Evolutionary conservation across 352 stramenopile genomes (phyloP), one percentile per base, ranked within the genome.

Genomic region (Aphanomyces euteiches): DNA sequence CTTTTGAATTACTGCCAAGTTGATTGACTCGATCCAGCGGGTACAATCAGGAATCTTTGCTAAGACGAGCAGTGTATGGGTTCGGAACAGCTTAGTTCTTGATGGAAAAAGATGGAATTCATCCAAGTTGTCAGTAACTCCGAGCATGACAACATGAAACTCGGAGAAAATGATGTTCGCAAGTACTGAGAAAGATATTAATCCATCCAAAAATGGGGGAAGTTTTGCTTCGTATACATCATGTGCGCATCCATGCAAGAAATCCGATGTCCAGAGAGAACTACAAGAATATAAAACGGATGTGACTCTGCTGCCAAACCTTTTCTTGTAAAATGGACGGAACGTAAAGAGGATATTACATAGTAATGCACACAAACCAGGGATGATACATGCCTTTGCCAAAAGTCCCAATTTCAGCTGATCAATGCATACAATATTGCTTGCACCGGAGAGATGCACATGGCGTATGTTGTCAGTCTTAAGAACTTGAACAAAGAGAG

Each of bases 401-500:
- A 92, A 80, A 43, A 95, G 79, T 1, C 82, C 79, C 12, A 93
- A 70, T 39, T 86, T 84, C 3, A 95, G 67, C 56, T 93, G 80
- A 50, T 95, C 82, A 17, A 93, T 68, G 54, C 88, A 95, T 15
- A 93, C 75, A 21, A 93, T 81, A 54, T 84, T 76, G 39, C 82
- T 84, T 0, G 83, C 84, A 13, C 84, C 80, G 5, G 85, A 90
- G 47, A 90, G 89, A 38, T 89, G 79, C 53, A 91, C 79, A 40
- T 93, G 88, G 3, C 77, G 74, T 8, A 85, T 78, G 39, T 90
- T 92, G 61, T 93, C 84, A 19, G 78, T 78, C 67, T 89, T 88
- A 50, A 88, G 88, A 5, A 95, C 81, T 75, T 95, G 84, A 7
- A 90, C 81, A 54, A 89, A 90, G 4, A 95, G 59, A 4, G 80